Percentiles rank a stretch among this genome's conserved stretches.
Evolutionary conservation across 1,284 basidiomycete species (phyloP).

Genomic region (Cystobasidiaceae sp.): DNA sequence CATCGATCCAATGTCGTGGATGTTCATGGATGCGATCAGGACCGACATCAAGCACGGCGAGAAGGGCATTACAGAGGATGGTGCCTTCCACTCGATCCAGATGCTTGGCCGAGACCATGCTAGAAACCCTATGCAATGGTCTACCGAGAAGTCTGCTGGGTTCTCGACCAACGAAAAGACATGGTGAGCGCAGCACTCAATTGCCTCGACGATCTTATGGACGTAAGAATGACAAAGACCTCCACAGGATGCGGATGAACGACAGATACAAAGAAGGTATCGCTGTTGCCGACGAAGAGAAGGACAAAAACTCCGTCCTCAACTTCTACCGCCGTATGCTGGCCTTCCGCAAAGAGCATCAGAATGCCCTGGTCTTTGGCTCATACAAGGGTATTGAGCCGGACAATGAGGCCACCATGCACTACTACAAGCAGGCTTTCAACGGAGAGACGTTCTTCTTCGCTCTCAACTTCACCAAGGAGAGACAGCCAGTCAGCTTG

Average conservation of each 20-base stretch:
- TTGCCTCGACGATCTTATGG: background rate
- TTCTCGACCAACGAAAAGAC: constrained; percentile 51
- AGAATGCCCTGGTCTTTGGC: constrained; percentile 1
- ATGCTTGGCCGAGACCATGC: constrained; percentile 66
- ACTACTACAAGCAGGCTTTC: constrained; percentile 8
- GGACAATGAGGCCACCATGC: constrained; percentile 13
- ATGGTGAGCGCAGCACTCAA: background rate
- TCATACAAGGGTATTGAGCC: background rate
- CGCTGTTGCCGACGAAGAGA: constrained; percentile 57
- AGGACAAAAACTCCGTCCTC: constrained; percentile 46
- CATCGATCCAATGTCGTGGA: constrained; percentile 57
- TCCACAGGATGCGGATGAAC: constrained; percentile 65
- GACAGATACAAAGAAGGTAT: constrained; percentile 58
- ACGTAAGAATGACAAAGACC: background rate
- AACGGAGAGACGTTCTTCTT: background rate
- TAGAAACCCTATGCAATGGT: constrained; percentile 68
- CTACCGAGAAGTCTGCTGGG: constrained; percentile 55
- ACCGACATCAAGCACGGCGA: constrained; percentile 42
- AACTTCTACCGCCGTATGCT: constrained; percentile 22
- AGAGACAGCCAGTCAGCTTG: background rate
- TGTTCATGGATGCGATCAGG: constrained; percentile 10
- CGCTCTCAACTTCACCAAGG: constrained; percentile 5
- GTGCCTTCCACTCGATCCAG: constrained; percentile 57
- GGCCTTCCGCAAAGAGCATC: constrained; percentile 17
- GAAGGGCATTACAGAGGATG: constrained; percentile 56